Base-by-base conservation (phyloP, 1,284 basidiomycete genomes). In the Amylostereum chailletii region DNA sequence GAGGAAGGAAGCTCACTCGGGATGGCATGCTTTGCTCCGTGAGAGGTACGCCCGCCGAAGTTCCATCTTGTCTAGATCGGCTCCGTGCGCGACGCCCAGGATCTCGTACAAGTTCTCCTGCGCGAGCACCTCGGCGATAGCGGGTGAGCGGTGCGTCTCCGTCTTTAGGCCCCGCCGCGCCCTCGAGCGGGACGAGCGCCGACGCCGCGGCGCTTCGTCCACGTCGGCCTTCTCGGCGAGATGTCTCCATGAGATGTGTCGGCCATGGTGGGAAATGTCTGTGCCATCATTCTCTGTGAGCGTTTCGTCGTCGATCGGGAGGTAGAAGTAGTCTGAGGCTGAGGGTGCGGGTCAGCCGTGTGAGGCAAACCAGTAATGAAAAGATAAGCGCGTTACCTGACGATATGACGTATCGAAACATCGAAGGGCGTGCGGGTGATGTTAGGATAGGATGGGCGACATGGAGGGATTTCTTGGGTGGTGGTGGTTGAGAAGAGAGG, bases 11-110 rank as follows among this genome's bases (percentile, higher is more conserved):
- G 73, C 83, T 56, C 53, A 90, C 88, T 93, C 90, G 64, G 90
- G 90, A 60, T 92, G 90, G 57, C 89, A 92, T 7, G 79, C 74
- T 58, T 75, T 77, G 62, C 86, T 90, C 41, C 88, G 70, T 0
- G 76, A 70, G 44, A 93, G 76, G 63, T 92, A 93, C 26, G 86
- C 89, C 37, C 87, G 71, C 37, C 90, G 69, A 31, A 93, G 71
- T 31, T 77, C 62, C 53, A 76, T 69, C 54, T 81, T 83, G 60
- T 92, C 86, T 42, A 79, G 65, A 37, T 66, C 66, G 0, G 72
- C 63, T 6, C 70, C 71, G 49, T 72, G 74, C 33, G 71, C 60
- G 8, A 90, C 64, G 6, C 84, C 87, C 5, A 93, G 75, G 33
- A 92, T 81, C 45, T 73, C 68, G 65, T 92, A 92, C 34, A 92